Evolutionary conservation across 2,329 filamentous ascomycete genomes (phyloP), one percentile per base, ranked within the genome.

Genomic region (Beauveria australis): DNA sequence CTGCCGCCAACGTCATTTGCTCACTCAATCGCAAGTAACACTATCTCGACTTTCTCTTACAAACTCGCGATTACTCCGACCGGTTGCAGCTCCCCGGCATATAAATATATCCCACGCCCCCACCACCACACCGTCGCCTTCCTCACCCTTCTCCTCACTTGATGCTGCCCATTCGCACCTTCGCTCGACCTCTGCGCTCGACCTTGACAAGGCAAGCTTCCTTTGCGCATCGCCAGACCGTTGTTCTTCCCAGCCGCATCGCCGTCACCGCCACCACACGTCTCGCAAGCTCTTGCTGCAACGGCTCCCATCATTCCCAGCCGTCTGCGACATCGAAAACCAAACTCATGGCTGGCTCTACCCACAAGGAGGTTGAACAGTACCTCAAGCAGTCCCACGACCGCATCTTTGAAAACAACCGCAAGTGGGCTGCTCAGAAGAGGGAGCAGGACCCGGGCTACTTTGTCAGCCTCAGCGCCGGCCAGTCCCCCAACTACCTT

Each of bases 401-500:
- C 68, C 79, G 80, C 62, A 81, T 89, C 68, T 89, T 90, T 67
- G 82, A 87, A 66, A 82, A 84, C 78, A 90, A 89, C 77, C 76
- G 78, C 64, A 76, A 77, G 59, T 90, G 87, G 87, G 86, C 86
- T 14, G 78, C 78, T 52, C 74, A 81, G 64, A 85, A 87, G 76
- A 74, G 68, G 66, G 71, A 74, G 64, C 76, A 78, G 63, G 84
- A 90, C 73, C 84, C 86, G 4, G 76, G 80, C 10, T 89, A 86
- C 77, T 90, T 90, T 73, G 72, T 74, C 56, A 82, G 85, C 71
- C 79, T 90, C 63, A 75, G 79, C 22, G 81, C 80, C 9, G 87
- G 87, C 51, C 87, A 90, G 75, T 76, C 75, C 18, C 87, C 87
- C 60, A 85, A 89, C 68, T 89, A 89, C 73, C 81, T 90, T 59